Percentiles rank a stretch among this genome's conserved stretches.
Conservation (phyloP, 2,329 filamentous ascomycete species). For the Pseudopyrenochaeta lycopersici region DNA sequence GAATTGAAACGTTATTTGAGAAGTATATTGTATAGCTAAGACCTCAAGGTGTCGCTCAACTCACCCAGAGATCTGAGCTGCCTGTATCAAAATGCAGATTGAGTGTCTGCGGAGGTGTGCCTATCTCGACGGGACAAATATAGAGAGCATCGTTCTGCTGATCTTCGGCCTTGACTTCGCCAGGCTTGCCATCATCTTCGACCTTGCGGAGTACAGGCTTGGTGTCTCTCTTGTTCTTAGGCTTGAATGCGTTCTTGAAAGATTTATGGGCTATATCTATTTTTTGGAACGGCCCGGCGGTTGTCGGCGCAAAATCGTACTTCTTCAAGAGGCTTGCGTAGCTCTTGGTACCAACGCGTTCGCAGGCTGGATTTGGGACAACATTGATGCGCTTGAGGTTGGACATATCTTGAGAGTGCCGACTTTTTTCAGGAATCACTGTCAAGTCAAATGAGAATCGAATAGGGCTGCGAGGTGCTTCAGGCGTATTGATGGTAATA, state of each 20-base stretch:
- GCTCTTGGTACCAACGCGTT: constrained; percentile 64
- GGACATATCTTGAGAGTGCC: constrained; percentile 7
- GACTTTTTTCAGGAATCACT: background rate
- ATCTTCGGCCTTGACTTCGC: constrained; percentile 30
- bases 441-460: background rate
- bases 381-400: constrained; percentile 34
- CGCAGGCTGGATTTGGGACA: constrained; percentile 33
- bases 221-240: background rate
- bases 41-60: background rate
- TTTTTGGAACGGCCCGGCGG: constrained; percentile 21
- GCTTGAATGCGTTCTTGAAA: constrained; percentile 22
- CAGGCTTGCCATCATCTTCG: constrained; percentile 42
- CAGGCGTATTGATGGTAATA: constrained; percentile 4
- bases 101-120: constrained; percentile 63
- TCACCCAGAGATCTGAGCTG: constrained; percentile 69
- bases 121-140: constrained; percentile 66
- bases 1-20: background rate
- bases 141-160: constrained; percentile 45
- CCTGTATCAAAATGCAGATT: constrained; percentile 76
- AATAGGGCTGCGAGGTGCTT: background rate
- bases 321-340: constrained; percentile 70
- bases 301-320: constrained; percentile 41
- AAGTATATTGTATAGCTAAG: background rate
- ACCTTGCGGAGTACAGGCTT: background rate
- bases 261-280: constrained; percentile 16